Evolutionary conservation across 257 asterid species (phyloP).

Genomic region (Vinca minor): DNA sequence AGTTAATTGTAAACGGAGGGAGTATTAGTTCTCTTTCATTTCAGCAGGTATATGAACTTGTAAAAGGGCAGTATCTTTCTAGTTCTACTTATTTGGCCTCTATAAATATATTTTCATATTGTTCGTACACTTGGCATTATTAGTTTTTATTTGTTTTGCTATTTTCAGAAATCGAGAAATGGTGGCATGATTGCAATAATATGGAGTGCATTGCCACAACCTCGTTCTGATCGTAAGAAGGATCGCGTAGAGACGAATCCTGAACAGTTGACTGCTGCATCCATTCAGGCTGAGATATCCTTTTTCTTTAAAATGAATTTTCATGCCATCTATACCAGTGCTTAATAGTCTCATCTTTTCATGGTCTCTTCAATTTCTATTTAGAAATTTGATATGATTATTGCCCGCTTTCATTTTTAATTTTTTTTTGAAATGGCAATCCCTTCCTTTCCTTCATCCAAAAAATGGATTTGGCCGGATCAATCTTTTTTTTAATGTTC

Average conservation of each 20-base stretch:
- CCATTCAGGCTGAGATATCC: slow-evolving; percentile 97
- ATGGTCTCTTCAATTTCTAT: background rate
- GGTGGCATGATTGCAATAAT: slow-evolving; percentile 81
- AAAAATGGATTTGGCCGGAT: too few relatives aligned
- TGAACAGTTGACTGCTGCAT: slow-evolving; percentile 98
- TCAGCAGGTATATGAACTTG: too few relatives aligned
- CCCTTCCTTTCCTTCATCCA: background rate
- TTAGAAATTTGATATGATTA: background rate
- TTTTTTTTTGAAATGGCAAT: background rate
- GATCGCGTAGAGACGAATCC: slow-evolving; percentile 99
- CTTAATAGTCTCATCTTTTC: background rate
- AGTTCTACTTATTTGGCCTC: too few relatives aligned
- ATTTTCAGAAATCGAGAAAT: slow-evolving; percentile 56
- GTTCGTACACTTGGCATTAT: too few relatives aligned
- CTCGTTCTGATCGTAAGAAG: slow-evolving; percentile 88
- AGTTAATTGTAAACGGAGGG: too few relatives aligned
- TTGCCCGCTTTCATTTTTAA: background rate
- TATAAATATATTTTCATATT: too few relatives aligned
- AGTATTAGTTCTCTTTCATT: too few relatives aligned
- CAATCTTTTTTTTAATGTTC: too few relatives aligned
- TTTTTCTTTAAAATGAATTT: slow-evolving; percentile 8
- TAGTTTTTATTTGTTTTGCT: slow-evolving; percentile 11
- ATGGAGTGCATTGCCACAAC: slow-evolving; percentile 99
- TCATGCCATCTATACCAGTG: slow-evolving; percentile 12
- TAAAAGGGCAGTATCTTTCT: too few relatives aligned